Evolutionary conservation across 352 stramenopile species (phyloP).

Genomic region (Phytophthora constricta): DNA sequence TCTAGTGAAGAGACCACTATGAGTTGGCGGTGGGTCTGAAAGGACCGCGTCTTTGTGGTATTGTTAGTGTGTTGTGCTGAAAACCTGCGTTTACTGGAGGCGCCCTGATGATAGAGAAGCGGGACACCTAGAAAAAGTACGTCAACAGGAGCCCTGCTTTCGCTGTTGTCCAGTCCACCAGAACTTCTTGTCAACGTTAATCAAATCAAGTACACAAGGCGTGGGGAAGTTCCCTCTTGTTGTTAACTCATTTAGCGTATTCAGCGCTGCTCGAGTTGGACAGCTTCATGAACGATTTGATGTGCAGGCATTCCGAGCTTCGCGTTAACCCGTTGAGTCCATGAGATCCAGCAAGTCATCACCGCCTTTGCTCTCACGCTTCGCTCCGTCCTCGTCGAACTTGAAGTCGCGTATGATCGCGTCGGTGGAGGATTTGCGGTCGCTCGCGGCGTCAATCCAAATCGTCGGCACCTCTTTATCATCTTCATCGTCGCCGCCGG

Average conservation of each 20-base stretch:
- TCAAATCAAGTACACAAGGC: no score
- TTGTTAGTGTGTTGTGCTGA: not conserved
- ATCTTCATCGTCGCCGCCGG: constrained; percentile 60
- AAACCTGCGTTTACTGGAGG: not conserved
- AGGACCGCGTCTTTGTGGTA: not conserved
- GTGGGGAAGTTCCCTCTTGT: no score
- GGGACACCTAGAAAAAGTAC: not conserved
- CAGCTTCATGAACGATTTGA: no score
- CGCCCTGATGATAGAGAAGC: not conserved
- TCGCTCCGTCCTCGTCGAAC: constrained; percentile 50
- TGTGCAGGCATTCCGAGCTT: not conserved
- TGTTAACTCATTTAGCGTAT: no score
- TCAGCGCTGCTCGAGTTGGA: no score
- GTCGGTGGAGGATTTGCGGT: constrained; percentile 62
- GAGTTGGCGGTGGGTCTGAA: no score
- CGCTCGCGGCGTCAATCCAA: constrained; percentile 81
- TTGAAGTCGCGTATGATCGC: constrained; percentile 71
- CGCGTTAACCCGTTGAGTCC: constrained; percentile 63
- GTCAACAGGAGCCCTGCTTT: not conserved
- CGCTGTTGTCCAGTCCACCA: not conserved
- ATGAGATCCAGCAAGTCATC: constrained; percentile 91
- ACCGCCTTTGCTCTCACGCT: constrained; percentile 52
- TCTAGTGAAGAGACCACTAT: constrained; percentile 19
- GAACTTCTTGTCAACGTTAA: no score
- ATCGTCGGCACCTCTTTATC: constrained; percentile 75